Evolutionary conservation across 345 rosid species (phyloP).

Genomic region (Aquilaria malaccensis): DNA sequence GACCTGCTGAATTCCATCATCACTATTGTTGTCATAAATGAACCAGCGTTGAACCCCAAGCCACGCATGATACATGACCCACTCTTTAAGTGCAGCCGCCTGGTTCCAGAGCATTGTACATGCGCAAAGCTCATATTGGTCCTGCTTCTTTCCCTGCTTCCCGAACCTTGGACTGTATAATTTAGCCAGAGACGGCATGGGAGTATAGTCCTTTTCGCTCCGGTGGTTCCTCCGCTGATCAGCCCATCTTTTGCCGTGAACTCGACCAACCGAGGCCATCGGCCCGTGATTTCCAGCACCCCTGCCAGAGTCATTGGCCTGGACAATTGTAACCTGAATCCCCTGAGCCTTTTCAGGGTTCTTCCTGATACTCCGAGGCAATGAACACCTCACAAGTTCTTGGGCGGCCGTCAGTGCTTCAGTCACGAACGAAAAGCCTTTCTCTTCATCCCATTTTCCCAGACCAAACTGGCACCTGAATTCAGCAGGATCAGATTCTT

Average conservation of each 20-base stretch:
- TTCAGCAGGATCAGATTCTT: conserved; percentile 48
- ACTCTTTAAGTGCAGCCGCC: conserved; percentile 66
- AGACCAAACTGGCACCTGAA: conserved; percentile 71
- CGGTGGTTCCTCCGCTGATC: conserved; percentile 7
- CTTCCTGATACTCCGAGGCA: conserved; percentile 49
- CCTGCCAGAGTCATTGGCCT: conserved; percentile 14
- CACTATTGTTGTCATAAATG: conserved; percentile 94
- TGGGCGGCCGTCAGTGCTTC: conserved; percentile 77
- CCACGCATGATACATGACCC: conserved; percentile 90
- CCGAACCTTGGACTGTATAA: conserved; percentile 22
- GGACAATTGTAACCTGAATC: conserved; percentile 37
- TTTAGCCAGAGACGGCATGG: conserved; percentile 59
- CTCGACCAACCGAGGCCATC: conserved; percentile 18
- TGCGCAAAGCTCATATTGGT: conserved; percentile 66
- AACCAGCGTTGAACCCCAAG: conserved; percentile 94
- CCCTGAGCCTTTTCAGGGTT: conserved; percentile 50
- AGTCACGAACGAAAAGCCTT: conserved; percentile 36
- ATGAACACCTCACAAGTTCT: conserved; percentile 79
- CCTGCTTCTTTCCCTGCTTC: conserved; percentile 17
- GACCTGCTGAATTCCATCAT: conserved; percentile 53
- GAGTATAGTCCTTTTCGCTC: conserved; percentile 15
- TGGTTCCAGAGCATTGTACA: conserved; percentile 98
- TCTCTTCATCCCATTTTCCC: conserved; percentile 30
- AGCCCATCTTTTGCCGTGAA: conserved; percentile 5
- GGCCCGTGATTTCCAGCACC: conserved; percentile 17